These are phyloP conservation scores for Albizia julibrissin DNA, from an alignment of 306 rosid genomes.

Conservation along the genomic window DNA sequence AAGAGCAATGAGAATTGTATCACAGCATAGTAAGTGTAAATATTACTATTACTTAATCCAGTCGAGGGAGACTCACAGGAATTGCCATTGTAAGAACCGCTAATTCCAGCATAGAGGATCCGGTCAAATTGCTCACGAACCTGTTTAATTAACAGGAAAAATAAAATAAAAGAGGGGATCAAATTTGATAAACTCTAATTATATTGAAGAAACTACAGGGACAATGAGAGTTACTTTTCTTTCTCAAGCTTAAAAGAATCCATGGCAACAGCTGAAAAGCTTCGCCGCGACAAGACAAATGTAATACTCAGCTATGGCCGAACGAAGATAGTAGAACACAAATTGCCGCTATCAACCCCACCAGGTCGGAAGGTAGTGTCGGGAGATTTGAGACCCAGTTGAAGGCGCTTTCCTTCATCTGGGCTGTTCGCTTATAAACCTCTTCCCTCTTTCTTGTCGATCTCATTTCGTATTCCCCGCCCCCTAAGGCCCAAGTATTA, in stretches of 20 bases:
- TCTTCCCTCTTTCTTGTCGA: not conserved
- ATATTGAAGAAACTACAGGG: conserved; percentile 10
- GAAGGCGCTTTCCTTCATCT: not conserved
- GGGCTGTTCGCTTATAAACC: not conserved
- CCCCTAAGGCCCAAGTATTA: no score
- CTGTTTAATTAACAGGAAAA: not conserved
- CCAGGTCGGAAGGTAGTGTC: not conserved
- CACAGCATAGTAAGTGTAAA: not conserved
- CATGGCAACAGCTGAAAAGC: conserved; percentile 40
- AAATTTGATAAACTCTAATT: not conserved
- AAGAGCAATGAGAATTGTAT: conserved; percentile 13
- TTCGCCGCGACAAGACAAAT: not conserved
- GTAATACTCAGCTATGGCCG: not conserved
- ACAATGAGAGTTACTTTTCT: conserved; percentile 59
- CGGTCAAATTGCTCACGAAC: conserved; percentile 49
- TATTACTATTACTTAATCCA: not conserved
- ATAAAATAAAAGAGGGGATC: not conserved
- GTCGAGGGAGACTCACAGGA: conserved; percentile 35
- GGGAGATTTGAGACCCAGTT: not conserved
- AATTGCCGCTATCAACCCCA: not conserved
- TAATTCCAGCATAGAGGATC: conserved; percentile 59
- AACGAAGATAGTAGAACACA: not conserved
- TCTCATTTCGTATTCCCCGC: not conserved
- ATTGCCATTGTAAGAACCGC: conserved; percentile 36
- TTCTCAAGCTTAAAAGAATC: conserved; percentile 75